Evolutionary conservation across 768 basidiomycete genomes (phyloP), one percentile per base, ranked within the genome.

Genomic region (Phaffia australis): DNA sequence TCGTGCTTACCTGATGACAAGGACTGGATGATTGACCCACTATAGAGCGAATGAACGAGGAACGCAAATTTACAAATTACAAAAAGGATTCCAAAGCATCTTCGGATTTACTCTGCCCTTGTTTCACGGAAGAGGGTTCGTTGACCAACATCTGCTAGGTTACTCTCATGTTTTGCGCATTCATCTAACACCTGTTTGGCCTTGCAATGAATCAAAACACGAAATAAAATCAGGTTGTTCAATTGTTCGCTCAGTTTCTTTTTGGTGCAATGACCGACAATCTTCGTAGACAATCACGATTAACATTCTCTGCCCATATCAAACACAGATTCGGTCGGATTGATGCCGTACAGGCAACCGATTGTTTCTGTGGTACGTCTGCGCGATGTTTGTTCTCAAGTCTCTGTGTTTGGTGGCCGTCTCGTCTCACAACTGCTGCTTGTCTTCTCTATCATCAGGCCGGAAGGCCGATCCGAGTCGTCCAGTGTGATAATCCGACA

Each of bases 51-150:
- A 97, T 73, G 85, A 91, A 72, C 87, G 85, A 71, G 94, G 93
- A 1, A 95, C 94, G 1, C 85, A 86, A 21, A 77, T 95, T 29
- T 89, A 91, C 77, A 82, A 80, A 15, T 72, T 95, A 7, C 94
- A 99, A 77, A 88, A 89, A 75, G 85, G 84, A 73, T 97, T 99
- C 76, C 91, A 98, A 76, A 83, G 81, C 59, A 77, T 88, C 52
- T 97, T 99, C 71, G 94, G 94, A 6, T 99, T 98, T 75, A 99
- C 94, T 0, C 78, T 99, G 15, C 94, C 95, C 0, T 78, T 99
- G n/a, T 99, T 99, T 77, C 94, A 95, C 74, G 95, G 95, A 2
- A 81, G 95, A 68, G 94, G 94, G 74, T 76, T 67, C 72, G 76
- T 72, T 42, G 35, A 42, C 35, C 35, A 42, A 42, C 4, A 4